phyloP scores from a whole-genome alignment of 1,284 basidiomycete genomes.

The Exobasidium rhododendri region DNA sequence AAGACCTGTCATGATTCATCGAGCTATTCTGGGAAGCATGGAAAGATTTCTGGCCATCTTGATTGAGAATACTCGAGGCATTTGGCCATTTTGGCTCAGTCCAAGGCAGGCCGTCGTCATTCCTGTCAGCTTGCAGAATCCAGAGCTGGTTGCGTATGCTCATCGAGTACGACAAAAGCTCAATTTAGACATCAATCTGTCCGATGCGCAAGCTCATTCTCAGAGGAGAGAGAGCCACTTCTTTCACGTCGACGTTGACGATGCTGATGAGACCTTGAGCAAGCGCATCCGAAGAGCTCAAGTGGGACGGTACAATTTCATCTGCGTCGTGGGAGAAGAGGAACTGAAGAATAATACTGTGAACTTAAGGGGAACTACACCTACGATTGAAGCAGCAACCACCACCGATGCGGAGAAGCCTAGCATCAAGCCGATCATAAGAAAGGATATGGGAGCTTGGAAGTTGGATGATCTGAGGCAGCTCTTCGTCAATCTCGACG shows the following conservation, averaged over 20 bases:
- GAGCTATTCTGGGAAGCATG: conserved; percentile 51
- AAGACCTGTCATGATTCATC: conserved; percentile 50
- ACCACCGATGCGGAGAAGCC: neutral
- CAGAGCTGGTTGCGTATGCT: conserved; percentile 25
- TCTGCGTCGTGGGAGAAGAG: conserved; percentile 46
- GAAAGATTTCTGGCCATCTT: conserved; percentile 53
- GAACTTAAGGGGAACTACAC: conserved; percentile 25
- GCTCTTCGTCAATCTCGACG: conserved; percentile 29
- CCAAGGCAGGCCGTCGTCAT: conserved; percentile 49
- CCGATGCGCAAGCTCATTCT: neutral
- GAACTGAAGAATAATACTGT: conserved; percentile 38
- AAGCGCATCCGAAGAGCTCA: conserved; percentile 45
- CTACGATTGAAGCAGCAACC: neutral
- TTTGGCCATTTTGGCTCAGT: conserved; percentile 52
- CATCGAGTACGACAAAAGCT: conserved; percentile 24
- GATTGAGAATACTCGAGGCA: conserved; percentile 44
- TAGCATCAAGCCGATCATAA: neutral
- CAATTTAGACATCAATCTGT: conserved; percentile 13
- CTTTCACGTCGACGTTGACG: conserved; percentile 49
- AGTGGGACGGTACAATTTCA: conserved; percentile 41
- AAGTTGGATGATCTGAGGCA: conserved; percentile 21
- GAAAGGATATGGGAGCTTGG: conserved; percentile 29
- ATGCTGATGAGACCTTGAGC: conserved; percentile 35
- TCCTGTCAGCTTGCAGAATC: conserved; percentile 23
- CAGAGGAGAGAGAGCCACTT: conserved; percentile 22